Evolutionary conservation across 2,329 filamentous ascomycete species (phyloP).

Genomic region (Penicillium sp.): DNA sequence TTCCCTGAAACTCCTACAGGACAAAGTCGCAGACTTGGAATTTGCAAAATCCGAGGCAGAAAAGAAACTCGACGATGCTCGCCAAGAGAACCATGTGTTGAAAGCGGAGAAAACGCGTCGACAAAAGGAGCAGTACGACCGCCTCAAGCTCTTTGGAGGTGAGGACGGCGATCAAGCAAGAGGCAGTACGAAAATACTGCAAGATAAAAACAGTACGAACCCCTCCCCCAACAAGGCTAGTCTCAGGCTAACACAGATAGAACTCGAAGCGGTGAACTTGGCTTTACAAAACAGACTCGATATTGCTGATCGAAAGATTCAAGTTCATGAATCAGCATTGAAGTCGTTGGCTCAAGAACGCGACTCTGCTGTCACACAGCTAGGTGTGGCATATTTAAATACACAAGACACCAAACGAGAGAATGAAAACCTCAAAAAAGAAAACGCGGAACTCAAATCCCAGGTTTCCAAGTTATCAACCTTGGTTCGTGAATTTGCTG

Average conservation of each 20-base stretch:
- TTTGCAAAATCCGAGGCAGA: conserved; percentile 51
- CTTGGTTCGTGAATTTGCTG: conserved; percentile 17
- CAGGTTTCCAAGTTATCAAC: conserved; percentile 28
- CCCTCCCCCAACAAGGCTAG: background rate
- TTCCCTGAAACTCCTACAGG: conserved; percentile 56
- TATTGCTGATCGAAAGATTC: conserved; percentile 52
- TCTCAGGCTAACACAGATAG: conserved; percentile 27
- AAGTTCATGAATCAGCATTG: conserved; percentile 52
- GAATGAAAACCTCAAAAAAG: conserved; percentile 34
- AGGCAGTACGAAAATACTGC: conserved; percentile 24
- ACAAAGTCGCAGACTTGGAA: conserved; percentile 56
- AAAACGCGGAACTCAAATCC: conserved; percentile 36
- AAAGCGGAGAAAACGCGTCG: conserved; percentile 38
- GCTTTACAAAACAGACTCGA: conserved; percentile 54
- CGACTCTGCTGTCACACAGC: conserved; percentile 55
- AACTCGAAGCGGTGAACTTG: conserved; percentile 51
- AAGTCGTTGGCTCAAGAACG: conserved; percentile 54
- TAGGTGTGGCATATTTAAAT: conserved; percentile 54
- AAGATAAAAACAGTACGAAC: conserved; percentile 36
- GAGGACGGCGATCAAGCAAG: conserved; percentile 44
- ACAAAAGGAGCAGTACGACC: conserved; percentile 35
- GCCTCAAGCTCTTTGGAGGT: conserved; percentile 26
- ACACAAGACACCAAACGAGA: conserved; percentile 43
- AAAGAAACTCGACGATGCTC: conserved; percentile 48
- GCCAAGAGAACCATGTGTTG: conserved; percentile 50